phyloP scores from a whole-genome alignment of 1,284 basidiomycete genomes.

The Malassezia sympodialis region DNA sequence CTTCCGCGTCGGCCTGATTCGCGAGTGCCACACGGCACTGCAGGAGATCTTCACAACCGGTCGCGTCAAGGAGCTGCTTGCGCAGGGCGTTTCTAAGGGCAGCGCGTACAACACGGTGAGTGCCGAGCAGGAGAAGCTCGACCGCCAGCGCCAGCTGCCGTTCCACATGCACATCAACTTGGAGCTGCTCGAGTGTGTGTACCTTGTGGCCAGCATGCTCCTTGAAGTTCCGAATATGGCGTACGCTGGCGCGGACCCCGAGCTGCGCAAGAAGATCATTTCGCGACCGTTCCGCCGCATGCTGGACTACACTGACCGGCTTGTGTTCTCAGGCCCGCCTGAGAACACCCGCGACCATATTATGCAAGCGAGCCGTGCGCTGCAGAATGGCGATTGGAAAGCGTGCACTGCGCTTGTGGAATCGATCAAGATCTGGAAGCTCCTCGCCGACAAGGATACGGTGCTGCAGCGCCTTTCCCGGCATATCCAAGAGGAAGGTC shows the following conservation, averaged over 20 bases:
- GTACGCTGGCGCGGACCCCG: constrained; percentile 83
- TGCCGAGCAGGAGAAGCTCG: constrained; percentile 92
- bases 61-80: constrained; percentile 86
- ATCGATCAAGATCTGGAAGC: constrained; percentile 93
- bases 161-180: constrained; percentile 99
- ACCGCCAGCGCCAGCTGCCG: constrained; percentile 86
- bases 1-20: constrained; percentile 87
- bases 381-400: constrained; percentile 96
- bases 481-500: constrained; percentile 96
- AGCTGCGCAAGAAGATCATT: constrained; percentile 62
- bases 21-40: constrained; percentile 81
- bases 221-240: constrained; percentile 92
- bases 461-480: constrained; percentile 89
- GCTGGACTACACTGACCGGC: constrained; percentile 91
- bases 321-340: constrained; percentile 94
- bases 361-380: constrained; percentile 94
- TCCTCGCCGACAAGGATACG: constrained; percentile 74
- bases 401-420: constrained; percentile 82
- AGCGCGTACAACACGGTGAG: constrained; percentile 71
- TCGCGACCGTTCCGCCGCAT: constrained; percentile 91
- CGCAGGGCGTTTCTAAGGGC: constrained; percentile 79
- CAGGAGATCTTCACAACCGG: constrained; percentile 94
- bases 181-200: constrained; percentile 90
- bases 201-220: constrained; percentile 95
- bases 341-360: constrained; percentile 98